Evolutionary conservation across 257 asterid genomes (phyloP).

Genomic region (Fraxinus excelsior): DNA sequence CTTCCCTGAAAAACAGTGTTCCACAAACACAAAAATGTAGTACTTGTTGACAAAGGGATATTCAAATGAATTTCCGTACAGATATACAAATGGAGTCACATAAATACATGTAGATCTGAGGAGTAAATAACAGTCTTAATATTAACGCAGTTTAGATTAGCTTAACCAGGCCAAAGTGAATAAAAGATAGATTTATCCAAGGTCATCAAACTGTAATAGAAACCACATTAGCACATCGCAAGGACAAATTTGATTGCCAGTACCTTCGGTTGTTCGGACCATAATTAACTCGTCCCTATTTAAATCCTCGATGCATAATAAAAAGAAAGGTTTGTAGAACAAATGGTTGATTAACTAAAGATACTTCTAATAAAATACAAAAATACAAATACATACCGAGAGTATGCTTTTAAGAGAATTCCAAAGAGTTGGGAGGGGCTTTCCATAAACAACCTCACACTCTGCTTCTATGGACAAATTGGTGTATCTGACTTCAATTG

Average conservation of each 20-base stretch:
- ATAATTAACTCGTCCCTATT: too few relatives aligned
- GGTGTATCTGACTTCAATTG: conserved; percentile 37
- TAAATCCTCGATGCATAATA: too few relatives aligned
- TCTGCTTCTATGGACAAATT: conserved; percentile 32
- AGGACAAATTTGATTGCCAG: neutral
- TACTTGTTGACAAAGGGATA: neutral
- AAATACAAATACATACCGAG: conserved; percentile 23
- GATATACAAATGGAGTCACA: neutral
- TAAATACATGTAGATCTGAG: neutral
- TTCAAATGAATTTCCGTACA: neutral
- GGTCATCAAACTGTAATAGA: neutral
- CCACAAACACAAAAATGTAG: too few relatives aligned
- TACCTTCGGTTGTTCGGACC: neutral
- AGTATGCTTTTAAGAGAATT: conserved; percentile 32
- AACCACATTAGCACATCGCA: neutral
- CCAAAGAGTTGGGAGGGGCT: conserved; percentile 51
- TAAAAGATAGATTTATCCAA: neutral
- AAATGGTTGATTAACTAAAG: neutral
- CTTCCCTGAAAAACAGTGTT: neutral
- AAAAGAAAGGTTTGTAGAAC: neutral
- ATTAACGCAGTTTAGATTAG: neutral
- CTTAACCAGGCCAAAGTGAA: neutral
- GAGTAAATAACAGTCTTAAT: neutral
- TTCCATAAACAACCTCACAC: conserved; percentile 40
- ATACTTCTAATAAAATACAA: neutral